Percentiles rank a stretch among this genome's conserved stretches.
Conservation (phyloP, 1,284 basidiomycete species). For the Fistulina hepatica region DNA sequence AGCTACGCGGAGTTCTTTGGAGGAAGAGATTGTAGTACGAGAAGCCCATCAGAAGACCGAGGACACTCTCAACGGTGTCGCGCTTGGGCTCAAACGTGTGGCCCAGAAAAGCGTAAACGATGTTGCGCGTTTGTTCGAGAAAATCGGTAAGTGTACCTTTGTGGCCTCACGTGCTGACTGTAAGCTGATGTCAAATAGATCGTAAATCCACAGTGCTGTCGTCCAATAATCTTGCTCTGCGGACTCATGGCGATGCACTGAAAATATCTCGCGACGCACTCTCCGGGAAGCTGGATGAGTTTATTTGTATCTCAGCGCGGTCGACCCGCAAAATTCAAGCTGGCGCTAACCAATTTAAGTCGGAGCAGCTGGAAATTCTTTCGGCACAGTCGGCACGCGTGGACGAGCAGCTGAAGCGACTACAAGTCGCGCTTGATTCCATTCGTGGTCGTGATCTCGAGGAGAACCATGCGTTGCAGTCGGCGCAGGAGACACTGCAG, state of each 20-base stretch:
- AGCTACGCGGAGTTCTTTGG: conserved; percentile 43
- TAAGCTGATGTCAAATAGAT: conserved; percentile 36
- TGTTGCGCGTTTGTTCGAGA: conserved; percentile 67
- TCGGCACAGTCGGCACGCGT: conserved; percentile 43
- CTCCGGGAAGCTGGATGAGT: conserved; percentile 48
- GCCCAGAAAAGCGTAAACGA: conserved; percentile 64
- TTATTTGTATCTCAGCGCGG: conserved; percentile 47
- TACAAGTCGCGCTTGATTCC: conserved; percentile 46
- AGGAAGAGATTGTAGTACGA: conserved; percentile 70
- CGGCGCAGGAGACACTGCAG: conserved; percentile 37
- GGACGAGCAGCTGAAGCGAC: conserved; percentile 45
- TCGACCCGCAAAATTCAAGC: conserved; percentile 40
- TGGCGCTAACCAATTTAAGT: conserved; percentile 47
- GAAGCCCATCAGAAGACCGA: conserved; percentile 75
- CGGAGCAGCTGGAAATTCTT: conserved; percentile 46
- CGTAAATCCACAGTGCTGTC: conserved; percentile 62
- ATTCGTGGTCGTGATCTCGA: conserved; percentile 46
- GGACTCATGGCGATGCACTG: conserved; percentile 50
- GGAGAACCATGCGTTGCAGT: conserved; percentile 42
- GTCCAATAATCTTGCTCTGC: conserved; percentile 57
- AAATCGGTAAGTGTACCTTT: conserved; percentile 52
- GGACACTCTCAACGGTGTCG: conserved; percentile 57
- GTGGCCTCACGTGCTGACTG: conserved; percentile 12
- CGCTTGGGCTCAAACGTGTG: conserved; percentile 54
- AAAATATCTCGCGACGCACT: conserved; percentile 41